Base-by-base conservation (phyloP, 2,329 filamentous ascomycete species). In the Fusarium tricinctum region DNA sequence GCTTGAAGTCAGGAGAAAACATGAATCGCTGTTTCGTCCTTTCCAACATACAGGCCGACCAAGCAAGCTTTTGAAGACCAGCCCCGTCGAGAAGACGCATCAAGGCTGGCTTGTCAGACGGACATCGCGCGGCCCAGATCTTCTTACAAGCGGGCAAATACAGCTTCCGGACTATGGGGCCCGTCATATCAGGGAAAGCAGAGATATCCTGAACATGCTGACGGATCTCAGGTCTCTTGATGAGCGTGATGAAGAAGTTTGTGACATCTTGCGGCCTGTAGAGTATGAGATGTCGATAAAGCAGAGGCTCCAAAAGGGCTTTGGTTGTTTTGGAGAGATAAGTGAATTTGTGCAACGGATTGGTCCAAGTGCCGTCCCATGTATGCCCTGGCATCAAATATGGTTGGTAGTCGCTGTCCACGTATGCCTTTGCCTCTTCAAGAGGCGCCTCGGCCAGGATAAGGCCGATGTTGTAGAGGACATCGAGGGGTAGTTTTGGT, bases 271-370 rank as follows among this genome's bases (percentile, higher is more conserved):
- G 39, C 4, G 59, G 48, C 2, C 22, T 52, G 8, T 30, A 28
- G 12, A 72, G 50, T n/a, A 32, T 39, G 8, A 72, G 20, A 44
- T 66, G 42, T 5, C 69, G 67, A 17, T 66, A 72, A 8, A 72
- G 58, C 7, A 72, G 30, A 19, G 69, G 63, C 22, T 68, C 63
- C 22, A 72, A 47, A 7, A 72, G 7, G 14, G 35, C 44, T 22
- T 32, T 68, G 12, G 63, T 66, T 6, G 59, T 44, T 22, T 38
- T 66, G 19, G 69, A 71, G 2, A 43, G 8, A 22, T 72, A 68
- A 1, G 69, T 70, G 9, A 71, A 13, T 17, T 42, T 39, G 8
- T 32, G 57, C 1, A 71, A 32, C 6, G 60, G 19, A 15, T n/a
- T 49, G 10, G 40, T n/a, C 7, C 8, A 15, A 35, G 8, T 8